Percentiles rank a stretch among this genome's conserved stretches.
phyloP scores from a whole-genome alignment of 768 basidiomycete species.

The Pleurotus salmoneostramineus region DNA sequence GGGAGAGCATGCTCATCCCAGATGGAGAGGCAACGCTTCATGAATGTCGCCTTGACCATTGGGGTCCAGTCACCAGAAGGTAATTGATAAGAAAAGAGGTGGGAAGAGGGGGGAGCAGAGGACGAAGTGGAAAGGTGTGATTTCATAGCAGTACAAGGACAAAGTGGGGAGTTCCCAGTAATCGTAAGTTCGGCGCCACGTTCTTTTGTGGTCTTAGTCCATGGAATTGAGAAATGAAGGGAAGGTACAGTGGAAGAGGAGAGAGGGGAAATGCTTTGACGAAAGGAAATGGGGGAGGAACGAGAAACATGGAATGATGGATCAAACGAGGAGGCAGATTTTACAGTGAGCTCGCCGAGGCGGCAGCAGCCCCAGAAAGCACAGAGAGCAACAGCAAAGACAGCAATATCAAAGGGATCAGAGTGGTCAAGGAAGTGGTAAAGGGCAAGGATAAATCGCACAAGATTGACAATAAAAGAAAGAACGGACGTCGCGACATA shows the following conservation, averaged over 20 bases:
- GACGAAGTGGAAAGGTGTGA: slow-evolving; percentile 17
- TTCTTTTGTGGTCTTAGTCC: slow-evolving; percentile 26
- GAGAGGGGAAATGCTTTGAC: not conserved
- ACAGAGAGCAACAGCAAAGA: slow-evolving; percentile 24
- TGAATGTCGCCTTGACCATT: slow-evolving; percentile 10
- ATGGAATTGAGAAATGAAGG: slow-evolving; percentile 27
- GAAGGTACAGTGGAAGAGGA: not conserved
- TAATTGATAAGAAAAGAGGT: slow-evolving; percentile 13
- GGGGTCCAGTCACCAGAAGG: slow-evolving; percentile 1
- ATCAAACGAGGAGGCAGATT: slow-evolving; percentile 9
- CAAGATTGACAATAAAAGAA: too few species aligned
- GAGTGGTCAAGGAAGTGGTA: slow-evolving; percentile 14
- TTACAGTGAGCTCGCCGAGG: slow-evolving; percentile 22
- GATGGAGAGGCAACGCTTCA: slow-evolving; percentile 10
- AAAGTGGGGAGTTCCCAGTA: slow-evolving; percentile 12
- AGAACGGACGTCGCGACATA: too few species aligned
- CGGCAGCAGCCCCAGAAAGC: slow-evolving; percentile 31
- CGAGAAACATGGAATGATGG: slow-evolving; percentile 13
- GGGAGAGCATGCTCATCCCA: slow-evolving; percentile 11
- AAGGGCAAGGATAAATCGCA: slow-evolving; percentile 12
- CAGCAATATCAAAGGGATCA: slow-evolving; percentile 22
- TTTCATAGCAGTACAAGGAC: slow-evolving; percentile 16
- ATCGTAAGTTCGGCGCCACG: slow-evolving; percentile 23
- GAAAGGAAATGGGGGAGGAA: not conserved
- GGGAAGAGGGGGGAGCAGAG: slow-evolving; percentile 12